Percentiles rank a stretch among this genome's conserved stretches.
Evolutionary conservation across 2,329 filamentous ascomycete genomes (phyloP).

Genomic region (Cadophora malorum): DNA sequence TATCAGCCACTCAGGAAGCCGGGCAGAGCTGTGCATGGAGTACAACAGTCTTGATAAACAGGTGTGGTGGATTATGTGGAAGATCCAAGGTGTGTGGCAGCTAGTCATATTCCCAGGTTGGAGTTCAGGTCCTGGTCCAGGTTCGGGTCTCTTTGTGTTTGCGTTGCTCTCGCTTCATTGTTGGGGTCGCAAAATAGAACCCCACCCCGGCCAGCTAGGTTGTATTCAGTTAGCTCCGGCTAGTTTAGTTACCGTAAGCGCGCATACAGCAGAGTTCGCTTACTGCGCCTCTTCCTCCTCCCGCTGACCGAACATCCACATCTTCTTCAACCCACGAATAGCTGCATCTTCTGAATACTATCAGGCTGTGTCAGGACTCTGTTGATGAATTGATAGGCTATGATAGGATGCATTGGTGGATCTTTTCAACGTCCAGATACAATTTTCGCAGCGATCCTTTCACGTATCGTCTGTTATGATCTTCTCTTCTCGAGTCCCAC

Average conservation of each 20-base stretch:
- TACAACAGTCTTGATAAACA: neutral
- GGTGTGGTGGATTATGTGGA: neutral
- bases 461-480: too few species aligned
- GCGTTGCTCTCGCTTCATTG: slow-evolving; percentile 2
- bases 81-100: neutral
- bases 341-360: neutral
- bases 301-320: slow-evolving; percentile 1
- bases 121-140: neutral
- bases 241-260: slow-evolving; percentile 8
- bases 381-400: neutral
- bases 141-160: neutral
- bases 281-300: slow-evolving; percentile 18
- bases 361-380: slow-evolving; percentile 3
- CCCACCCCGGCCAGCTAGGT: neutral
- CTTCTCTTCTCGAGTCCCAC: neutral
- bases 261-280: neutral
- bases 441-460: neutral
- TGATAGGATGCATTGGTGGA: neutral
- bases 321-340: slow-evolving; percentile 13
- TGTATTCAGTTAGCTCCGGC: neutral
- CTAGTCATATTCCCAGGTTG: neutral
- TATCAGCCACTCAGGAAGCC: slow-evolving; percentile 1
- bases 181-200: slow-evolving; percentile 17
- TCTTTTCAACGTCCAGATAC: neutral
- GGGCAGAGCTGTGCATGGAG: neutral